A percentile compares a stretch with the other conserved stretches of the same genome.
phyloP scores from a whole-genome alignment of 495 filamentous ascomycete species.

The Aspergillus sparsus region DNA sequence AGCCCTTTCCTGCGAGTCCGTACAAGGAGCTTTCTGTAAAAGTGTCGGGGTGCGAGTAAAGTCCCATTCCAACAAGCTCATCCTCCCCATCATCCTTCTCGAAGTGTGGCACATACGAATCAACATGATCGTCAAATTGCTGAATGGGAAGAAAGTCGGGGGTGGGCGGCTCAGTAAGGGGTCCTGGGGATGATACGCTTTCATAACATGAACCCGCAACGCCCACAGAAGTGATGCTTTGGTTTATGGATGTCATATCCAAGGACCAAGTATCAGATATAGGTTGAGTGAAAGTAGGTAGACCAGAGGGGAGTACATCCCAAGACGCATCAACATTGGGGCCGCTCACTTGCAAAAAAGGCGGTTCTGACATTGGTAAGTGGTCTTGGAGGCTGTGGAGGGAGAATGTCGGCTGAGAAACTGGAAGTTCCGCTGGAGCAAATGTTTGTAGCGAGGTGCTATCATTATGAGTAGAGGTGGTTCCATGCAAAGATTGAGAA shows the following conservation, averaged over 20 bases:
- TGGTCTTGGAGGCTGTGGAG: conserved; percentile 37
- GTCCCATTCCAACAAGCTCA: conserved; percentile 79
- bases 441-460: conserved; percentile 34
- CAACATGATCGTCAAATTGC: conserved; percentile 38
- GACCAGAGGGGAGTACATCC: conserved; percentile 27
- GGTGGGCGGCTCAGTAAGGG: conserved; percentile 56
- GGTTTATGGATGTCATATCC: conserved; percentile 44
- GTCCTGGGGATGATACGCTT: conserved; percentile 44
- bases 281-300: conserved; percentile 27
- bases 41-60: conserved; percentile 70
- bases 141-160: conserved; percentile 59
- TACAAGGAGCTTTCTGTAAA: conserved; percentile 49
- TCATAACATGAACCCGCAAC: conserved; percentile 40
- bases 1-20: conserved; percentile 60
- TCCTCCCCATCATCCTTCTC: conserved; percentile 54
- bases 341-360: conserved; percentile 43
- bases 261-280: conserved; percentile 40
- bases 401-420: conserved; percentile 27
- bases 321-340: conserved; percentile 41
- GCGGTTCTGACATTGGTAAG: conserved; percentile 46
- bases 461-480: conserved; percentile 27
- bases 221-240: conserved; percentile 37
- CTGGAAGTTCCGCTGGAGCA: conserved; percentile 32
- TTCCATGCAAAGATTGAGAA: conserved; percentile 29
- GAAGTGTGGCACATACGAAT: not conserved